Conservation (phyloP, 768 basidiomycete genomes). For the Cubamyces lactineus region DNA sequence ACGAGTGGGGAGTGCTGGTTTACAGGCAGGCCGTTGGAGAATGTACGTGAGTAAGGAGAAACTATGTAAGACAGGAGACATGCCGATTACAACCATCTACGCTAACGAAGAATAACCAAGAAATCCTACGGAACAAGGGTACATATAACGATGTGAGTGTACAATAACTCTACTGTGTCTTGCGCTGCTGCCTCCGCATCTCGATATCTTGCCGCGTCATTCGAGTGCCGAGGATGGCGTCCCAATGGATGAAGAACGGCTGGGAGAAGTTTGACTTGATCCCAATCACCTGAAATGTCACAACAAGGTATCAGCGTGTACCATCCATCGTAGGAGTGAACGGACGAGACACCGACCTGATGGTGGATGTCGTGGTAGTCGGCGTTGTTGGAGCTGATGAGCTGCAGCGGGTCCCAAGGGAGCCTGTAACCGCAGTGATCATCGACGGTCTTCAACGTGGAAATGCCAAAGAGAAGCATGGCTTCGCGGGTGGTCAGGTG, state of each 20-base stretch:
- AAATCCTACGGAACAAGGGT: conserved; percentile 1
- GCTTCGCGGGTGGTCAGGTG: conserved; percentile 82
- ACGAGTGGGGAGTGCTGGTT: neutral
- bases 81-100: neutral
- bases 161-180: conserved; percentile 24
- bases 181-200: conserved; percentile 38
- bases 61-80: too few relatives aligned
- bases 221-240: conserved; percentile 79
- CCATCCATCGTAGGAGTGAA: neutral
- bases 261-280: conserved; percentile 97
- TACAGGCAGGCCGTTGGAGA: neutral
- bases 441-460: conserved; percentile 91
- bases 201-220: conserved; percentile 75
- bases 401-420: conserved; percentile 91
- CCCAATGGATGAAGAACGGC: conserved; percentile 97
- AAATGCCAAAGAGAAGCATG: conserved; percentile 78
- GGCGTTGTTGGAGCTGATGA: conserved; percentile 85
- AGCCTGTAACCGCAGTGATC: conserved; percentile 92
- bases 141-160: neutral
- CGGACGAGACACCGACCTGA: conserved; percentile 56
- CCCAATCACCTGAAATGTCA: conserved; percentile 60
- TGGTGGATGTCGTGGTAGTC: conserved; percentile 99
- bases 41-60: too few relatives aligned
- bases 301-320: neutral
- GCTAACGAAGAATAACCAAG: neutral